Base-by-base conservation (phyloP, 2,329 filamentous ascomycete genomes). In the Fusarium poae region DNA sequence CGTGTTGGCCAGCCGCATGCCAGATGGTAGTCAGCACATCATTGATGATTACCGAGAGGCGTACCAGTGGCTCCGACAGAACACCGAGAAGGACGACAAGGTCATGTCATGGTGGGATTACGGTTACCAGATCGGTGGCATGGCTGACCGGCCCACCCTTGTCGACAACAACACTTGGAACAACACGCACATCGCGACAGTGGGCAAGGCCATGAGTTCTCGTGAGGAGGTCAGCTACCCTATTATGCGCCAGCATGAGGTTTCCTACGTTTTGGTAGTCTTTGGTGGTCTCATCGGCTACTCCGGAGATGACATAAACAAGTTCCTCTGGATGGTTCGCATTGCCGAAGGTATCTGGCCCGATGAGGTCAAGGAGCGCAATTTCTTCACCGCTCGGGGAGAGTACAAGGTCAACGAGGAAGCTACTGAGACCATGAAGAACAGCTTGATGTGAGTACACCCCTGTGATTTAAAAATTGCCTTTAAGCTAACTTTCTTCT, bases 41-140 rank as follows among this genome's bases (percentile, higher is more conserved):
- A 99, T 99, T 76, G 96, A 99, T 77, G 96, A 99, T 80, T 99
- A 99, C 83, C 92, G 96, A 77, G 96, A 99, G 86, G 96, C 96
- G 3, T 99, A 99, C 83, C 97, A 99, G 83, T 99, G 96, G 96
- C 90, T 99, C 50, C 92, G 96, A 68, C 96, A 99, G 81, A 99
- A 99, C 84, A 99, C 97, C 12, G 87, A 91, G 64, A 88, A 95
- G 72, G 92, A 97, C 75, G 94, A 97, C 77, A 99, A 98, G 87
- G 92, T 99, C 78, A 98, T 98, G 95, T 96, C 94, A 2, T 99
- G 96, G 96, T 99, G 96, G 96, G 96, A 99, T 79, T 99, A 99
- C 77, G 96, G 96, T 71, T 99, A 99, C 84, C 96, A 99, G 83
- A 99, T 99, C 80, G 96, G 96, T 83, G 96, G 96, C 72, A 99